Base-by-base conservation (phyloP, 768 basidiomycete species). In the Lactarius hatsudake region DNA sequence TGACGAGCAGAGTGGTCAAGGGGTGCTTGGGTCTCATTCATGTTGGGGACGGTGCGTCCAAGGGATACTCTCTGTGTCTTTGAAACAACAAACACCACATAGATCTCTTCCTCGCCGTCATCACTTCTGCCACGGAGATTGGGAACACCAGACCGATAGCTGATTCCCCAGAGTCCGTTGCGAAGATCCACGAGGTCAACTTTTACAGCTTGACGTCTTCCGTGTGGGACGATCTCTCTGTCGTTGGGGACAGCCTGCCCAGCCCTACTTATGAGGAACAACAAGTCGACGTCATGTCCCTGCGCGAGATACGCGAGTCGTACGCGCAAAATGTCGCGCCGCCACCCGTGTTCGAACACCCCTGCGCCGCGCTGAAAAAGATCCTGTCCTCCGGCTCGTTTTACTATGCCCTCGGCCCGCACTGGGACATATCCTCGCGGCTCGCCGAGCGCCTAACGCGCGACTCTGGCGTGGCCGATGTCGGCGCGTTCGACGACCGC, bases 371-470 rank as follows among this genome's bases (percentile, higher is more conserved):
- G 0, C 84, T 98, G 73, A 89, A 86, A 57, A 97, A 96, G 77
- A 94, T 98, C 63, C 79, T 99, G 5, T 90, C 93, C 36, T 90
- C 90, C 28, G 95, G 95, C 6, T 87, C 90, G 1, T 99, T 99
- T 79, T 99, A 98, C 78, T 97, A 92, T 73, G 89, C 97, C 2
- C 74, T 88, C 32, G 87, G 88, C 72, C 84, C 90, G 0, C 81
- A 84, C 8, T 98, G 96, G 93, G 96, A 98, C 76, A 79, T 98
- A 36, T 94, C 94, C 5, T 89, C 93, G 1, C 81, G 96, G 55
- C 81, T 98, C 45, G 80, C 88, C 18, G 83, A 87, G 40, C 85
- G 95, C 3, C 76, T 95, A 59, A 77, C 82, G 66, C 80, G 85
- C 75, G 82, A 83, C 71, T 77, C 75, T 62, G 78, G 73, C 45